phyloP scores from a whole-genome alignment of 2,329 filamentous ascomycete species.

The Sporothrix pallida region DNA sequence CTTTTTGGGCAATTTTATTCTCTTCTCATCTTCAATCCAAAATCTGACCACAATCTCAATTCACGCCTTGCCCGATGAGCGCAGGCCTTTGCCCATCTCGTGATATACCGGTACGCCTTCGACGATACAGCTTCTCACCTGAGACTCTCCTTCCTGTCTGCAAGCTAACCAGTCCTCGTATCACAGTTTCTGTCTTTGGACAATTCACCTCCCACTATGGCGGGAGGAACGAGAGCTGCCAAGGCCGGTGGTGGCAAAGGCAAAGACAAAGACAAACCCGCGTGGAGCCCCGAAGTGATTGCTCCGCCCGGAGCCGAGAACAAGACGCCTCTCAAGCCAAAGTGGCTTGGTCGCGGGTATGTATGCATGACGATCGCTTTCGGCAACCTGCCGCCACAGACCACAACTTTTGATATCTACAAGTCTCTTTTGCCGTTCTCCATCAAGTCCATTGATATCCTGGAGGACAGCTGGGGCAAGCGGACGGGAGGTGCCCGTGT shows the following conservation, averaged over 20 bases:
- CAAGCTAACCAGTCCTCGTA: not conserved
- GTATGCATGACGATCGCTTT: conserved; percentile 43
- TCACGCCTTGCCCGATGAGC: too few relatives aligned
- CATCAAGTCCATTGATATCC: conserved; percentile 59
- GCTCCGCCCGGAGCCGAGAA: conserved; percentile 28
- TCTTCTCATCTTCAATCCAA: not conserved
- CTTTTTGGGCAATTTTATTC: not conserved
- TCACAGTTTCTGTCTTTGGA: not conserved
- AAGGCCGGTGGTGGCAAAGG: not conserved
- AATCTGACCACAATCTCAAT: not conserved
- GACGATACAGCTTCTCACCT: not conserved
- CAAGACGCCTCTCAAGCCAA: conserved; percentile 20
- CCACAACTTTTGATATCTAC: conserved; percentile 55
- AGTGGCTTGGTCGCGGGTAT: conserved; percentile 27
- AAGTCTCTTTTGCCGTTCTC: conserved; percentile 51
- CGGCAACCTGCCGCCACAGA: conserved; percentile 41
- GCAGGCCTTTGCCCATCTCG: too few relatives aligned
- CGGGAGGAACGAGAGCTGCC: not conserved
- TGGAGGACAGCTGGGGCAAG: conserved; percentile 50
- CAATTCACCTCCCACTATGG: not conserved
- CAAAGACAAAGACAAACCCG: not conserved
- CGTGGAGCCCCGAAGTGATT: not conserved
- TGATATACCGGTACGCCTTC: not conserved
- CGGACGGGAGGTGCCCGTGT: conserved; percentile 54
- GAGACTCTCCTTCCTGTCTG: too few relatives aligned